Evolutionary conservation across 768 basidiomycete species (phyloP), one percentile per base, ranked within the genome.

Genomic region (Termitomyces sp.): DNA sequence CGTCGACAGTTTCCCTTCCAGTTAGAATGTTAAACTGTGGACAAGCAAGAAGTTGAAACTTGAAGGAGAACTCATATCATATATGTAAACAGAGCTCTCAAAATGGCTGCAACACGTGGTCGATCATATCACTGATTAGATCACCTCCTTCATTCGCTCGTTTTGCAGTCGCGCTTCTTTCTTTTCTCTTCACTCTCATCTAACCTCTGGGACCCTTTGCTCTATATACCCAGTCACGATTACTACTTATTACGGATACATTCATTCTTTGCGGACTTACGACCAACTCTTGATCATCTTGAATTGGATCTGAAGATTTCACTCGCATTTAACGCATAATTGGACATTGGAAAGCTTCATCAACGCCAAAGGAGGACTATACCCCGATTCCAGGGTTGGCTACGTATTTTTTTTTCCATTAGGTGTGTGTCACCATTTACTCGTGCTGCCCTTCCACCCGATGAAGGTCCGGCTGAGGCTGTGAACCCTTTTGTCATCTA

Each of bases 81-180:
- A n/a, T n/a, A n/a, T n/a, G n/a, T n/a, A n/a, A n/a, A n/a, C n/a
- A n/a, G n/a, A n/a, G n/a, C n/a, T n/a, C n/a, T n/a, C n/a, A n/a
- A 28, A 28, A 28, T 16, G 11, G 6, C 15, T 22, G 52, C 11
- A 20, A 35, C 58, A 58, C 58, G 58, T 58, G 58, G 48, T 40
- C 16, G 50, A 59, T 53, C 20, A 49, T 24, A 59, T 59, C 58
- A 46, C 32, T 53, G 50, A 59, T 59, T 40, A 52, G 58, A 59
- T 59, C 16, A n/a, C 32, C 28, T 24, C 49, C 32, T 45, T 50
- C 33, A n/a, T 44, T 55, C 20, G 4, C 28, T 8, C 32, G 16
- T 50, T 33, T 33, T n/a, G n/a, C n/a, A n/a, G n/a, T n/a, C n/a
- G n/a, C n/a, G 24, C 53, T 48, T 51, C 32, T 39, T 42, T 45